A percentile compares a stretch with the other conserved stretches of the same genome.
phyloP scores from a whole-genome alignment of 345 rosid species.

The Aquilaria sinensis region DNA sequence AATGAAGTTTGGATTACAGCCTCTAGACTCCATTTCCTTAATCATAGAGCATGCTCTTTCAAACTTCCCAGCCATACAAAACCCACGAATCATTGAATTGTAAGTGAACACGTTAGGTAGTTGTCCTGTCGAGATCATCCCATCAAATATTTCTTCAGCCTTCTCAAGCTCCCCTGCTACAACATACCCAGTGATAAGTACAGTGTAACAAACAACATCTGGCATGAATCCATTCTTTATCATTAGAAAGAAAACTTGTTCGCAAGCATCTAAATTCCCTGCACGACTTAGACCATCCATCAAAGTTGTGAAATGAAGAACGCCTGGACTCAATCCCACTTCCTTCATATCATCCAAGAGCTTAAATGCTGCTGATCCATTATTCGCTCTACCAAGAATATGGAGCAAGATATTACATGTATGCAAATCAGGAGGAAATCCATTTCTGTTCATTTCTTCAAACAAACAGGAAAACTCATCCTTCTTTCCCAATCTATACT shows the following conservation, averaged over 20 bases:
- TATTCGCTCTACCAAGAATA: constrained; percentile 76
- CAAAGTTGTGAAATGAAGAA: constrained; percentile 79
- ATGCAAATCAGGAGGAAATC: constrained; percentile 65
- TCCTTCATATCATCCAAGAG: constrained; percentile 82
- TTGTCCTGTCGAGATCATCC: constrained; percentile 55
- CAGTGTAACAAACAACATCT: constrained; percentile 83
- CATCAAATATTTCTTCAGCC: constrained; percentile 56
- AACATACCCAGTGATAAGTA: constrained; percentile 71
- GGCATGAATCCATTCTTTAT: constrained; percentile 52
- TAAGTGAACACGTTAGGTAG: constrained; percentile 85
- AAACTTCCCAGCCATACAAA: constrained; percentile 65
- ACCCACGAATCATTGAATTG: constrained; percentile 80
- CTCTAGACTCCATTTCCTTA: constrained; percentile 79
- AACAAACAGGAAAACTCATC: constrained; percentile 58
- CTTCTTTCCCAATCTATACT: constrained; percentile 65
- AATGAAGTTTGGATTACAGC: constrained; percentile 75
- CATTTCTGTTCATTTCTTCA: constrained; percentile 67
- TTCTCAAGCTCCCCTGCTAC: constrained; percentile 62
- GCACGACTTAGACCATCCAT: constrained; percentile 89
- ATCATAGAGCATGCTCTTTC: constrained; percentile 67
- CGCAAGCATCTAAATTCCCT: constrained; percentile 78
- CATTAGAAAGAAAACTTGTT: constrained; percentile 75
- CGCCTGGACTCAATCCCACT: constrained; percentile 52
- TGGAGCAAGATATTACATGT: constrained; percentile 81
- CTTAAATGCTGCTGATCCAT: constrained; percentile 69